Evolutionary conservation across 257 asterid species (phyloP).

Genomic region (Scutellaria barbata): DNA sequence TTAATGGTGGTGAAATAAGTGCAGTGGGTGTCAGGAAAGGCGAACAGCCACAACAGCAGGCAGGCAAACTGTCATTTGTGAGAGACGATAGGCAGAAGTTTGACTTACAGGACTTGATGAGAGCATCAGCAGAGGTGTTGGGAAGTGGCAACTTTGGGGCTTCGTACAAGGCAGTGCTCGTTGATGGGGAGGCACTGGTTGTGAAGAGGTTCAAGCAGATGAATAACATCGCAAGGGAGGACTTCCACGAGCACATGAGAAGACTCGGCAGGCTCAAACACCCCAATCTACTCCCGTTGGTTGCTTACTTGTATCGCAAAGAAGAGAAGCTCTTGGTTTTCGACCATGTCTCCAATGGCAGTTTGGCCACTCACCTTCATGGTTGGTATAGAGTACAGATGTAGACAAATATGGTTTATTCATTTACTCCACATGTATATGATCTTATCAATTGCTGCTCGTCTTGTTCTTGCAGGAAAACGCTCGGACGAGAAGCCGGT

Average conservation of each 20-base stretch:
- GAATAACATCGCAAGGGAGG: slow-evolving; percentile 68
- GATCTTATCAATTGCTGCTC: too few species aligned
- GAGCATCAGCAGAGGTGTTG: slow-evolving; percentile 89
- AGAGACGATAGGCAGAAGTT: slow-evolving; percentile 70
- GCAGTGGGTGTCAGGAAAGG: slow-evolving; percentile 3
- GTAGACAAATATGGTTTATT: too few species aligned
- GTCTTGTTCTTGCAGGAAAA: slow-evolving; percentile 50
- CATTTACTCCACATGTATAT: too few species aligned
- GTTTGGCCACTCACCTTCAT: slow-evolving; percentile 77
- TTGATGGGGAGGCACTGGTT: slow-evolving; percentile 77
- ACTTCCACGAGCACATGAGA: slow-evolving; percentile 92
- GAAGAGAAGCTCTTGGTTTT: slow-evolving; percentile 85
- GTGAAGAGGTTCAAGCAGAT: slow-evolving; percentile 89
- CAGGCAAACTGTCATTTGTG: slow-evolving; percentile 64
- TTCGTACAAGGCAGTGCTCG: slow-evolving; percentile 79
- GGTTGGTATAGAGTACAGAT: slow-evolving; percentile 39
- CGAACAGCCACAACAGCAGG: slow-evolving; percentile 32
- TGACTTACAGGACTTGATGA: slow-evolving; percentile 76
- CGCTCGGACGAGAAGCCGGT: slow-evolving; percentile 47
- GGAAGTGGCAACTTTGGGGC: slow-evolving; percentile 92
- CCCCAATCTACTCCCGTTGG: slow-evolving; percentile 72
- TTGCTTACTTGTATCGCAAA: slow-evolving; percentile 84
- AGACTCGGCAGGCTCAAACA: slow-evolving; percentile 71
- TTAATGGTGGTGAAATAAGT: neutral
- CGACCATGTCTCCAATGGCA: slow-evolving; percentile 63